Base-by-base conservation (phyloP, 306 rosid genomes). In the Astragalus membranaceus region DNA sequence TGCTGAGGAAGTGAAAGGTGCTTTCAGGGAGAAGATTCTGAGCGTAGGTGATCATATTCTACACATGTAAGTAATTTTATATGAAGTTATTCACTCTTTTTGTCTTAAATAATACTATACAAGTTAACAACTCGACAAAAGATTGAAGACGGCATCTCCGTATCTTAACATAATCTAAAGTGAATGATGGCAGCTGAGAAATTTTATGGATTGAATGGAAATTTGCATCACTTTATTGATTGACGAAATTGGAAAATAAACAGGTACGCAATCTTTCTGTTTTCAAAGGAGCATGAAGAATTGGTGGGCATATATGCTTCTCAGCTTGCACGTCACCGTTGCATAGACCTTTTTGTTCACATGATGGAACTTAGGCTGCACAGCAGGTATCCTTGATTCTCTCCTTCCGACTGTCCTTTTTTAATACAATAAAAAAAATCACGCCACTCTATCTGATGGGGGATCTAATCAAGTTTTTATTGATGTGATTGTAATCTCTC, bases 361-460 rank as follows among this genome's bases (percentile, higher is more conserved):
- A 94, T 94, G 97, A 94, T 94, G 97, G 99, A 94, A 82, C 84
- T 87, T 67, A 86, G 97, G 88, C n/a, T n/a, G n/a, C n/a, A n/a
- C n/a, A n/a, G n/a, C n/a, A n/a, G n/a, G n/a, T n/a, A n/a, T n/a
- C n/a, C 87, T 91, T 62, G 66, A 72, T 74, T 79, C 64, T 56
- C 39, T 42, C 3, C 23, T 48, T 13, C 41, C n/a, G n/a, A n/a
- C n/a, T n/a, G n/a, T n/a, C n/a, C n/a, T n/a, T n/a, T n/a, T n/a
- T n/a, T n/a, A n/a, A n/a, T n/a, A n/a, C n/a, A n/a, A n/a, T n/a
- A n/a, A n/a, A n/a, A n/a, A n/a, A n/a, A n/a, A n/a, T n/a, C n/a
- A n/a, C n/a, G n/a, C n/a, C n/a, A n/a, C n/a, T n/a, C n/a, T n/a
- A n/a, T n/a, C n/a, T n/a, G n/a, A n/a, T n/a, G n/a, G n/a, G n/a